These are phyloP conservation scores for Cladophialophora carrionii DNA, from an alignment of 2,329 filamentous ascomycete species.

Conservation along the genomic window DNA sequence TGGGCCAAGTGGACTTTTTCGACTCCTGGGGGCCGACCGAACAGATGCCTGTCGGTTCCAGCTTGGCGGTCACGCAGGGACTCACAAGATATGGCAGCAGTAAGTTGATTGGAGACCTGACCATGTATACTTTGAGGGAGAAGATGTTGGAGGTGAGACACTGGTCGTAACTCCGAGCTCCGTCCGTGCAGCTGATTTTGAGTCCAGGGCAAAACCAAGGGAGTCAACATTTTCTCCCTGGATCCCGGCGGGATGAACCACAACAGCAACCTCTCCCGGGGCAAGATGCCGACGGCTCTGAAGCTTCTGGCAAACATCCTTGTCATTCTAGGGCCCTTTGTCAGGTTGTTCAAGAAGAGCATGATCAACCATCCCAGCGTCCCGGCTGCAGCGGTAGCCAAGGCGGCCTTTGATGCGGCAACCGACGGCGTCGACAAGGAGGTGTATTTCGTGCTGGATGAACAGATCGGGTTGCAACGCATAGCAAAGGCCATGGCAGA, in stretches of 20 bases:
- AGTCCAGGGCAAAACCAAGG: slow-evolving; percentile 5
- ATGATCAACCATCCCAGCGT: slow-evolving; percentile 17
- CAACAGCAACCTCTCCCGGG: slow-evolving; percentile 15
- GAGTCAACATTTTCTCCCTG: slow-evolving; percentile 11
- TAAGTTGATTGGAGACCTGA: slow-evolving; percentile 11
- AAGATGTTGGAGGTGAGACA: slow-evolving; percentile 6
- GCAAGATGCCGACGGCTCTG: slow-evolving; percentile 7
- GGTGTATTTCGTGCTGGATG: slow-evolving; percentile 15
- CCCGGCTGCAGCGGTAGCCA: slow-evolving; percentile 11
- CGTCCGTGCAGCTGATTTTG: not conserved
- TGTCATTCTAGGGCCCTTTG: slow-evolving; percentile 6
- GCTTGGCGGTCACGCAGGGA: slow-evolving; percentile 8
- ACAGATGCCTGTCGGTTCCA: slow-evolving; percentile 5
- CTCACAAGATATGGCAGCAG: slow-evolving; percentile 19
- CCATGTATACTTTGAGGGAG: slow-evolving; percentile 18
- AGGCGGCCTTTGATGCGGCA: slow-evolving; percentile 11
- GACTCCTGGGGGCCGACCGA: slow-evolving; percentile 16
- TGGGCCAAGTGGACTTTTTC: slow-evolving; percentile 16
- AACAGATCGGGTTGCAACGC: slow-evolving; percentile 9
- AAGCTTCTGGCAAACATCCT: not conserved
- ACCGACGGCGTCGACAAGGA: slow-evolving; percentile 9
- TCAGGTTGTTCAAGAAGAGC: slow-evolving; percentile 9
- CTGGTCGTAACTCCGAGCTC: not conserved
- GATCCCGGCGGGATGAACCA: slow-evolving; percentile 16
- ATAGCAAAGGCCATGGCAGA: slow-evolving; percentile 13